phyloP scores from a whole-genome alignment of 176 grass and related monocot species.

The Echinochloa phyllopogon region DNA sequence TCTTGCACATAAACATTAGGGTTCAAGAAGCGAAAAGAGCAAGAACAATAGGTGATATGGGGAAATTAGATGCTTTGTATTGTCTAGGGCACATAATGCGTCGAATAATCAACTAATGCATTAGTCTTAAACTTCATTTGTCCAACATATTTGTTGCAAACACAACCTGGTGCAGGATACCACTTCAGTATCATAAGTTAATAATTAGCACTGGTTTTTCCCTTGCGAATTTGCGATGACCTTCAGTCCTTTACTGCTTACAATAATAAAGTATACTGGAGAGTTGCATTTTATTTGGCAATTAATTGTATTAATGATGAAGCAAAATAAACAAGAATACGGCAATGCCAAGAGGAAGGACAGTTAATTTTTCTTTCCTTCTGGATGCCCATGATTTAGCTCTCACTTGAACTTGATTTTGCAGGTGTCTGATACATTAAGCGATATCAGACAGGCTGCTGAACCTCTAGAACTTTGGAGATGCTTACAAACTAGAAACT shows the following conservation, averaged over 20 bases:
- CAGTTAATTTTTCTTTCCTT: neutral
- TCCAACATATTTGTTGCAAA: neutral
- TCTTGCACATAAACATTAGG: neutral
- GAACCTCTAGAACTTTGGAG: conserved; percentile 29
- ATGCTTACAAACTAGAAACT: neutral
- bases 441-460: conserved; percentile 19
- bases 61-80: neutral
- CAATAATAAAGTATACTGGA: neutral
- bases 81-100: neutral
- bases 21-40: neutral
- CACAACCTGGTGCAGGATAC: neutral
- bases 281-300: neutral
- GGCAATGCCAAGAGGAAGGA: neutral
- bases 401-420: neutral
- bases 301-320: neutral
- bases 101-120: neutral
- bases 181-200: neutral
- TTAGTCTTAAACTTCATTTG: neutral
- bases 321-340: neutral
- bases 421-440: conserved; percentile 32
- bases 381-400: neutral
- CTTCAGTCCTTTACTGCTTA: neutral
- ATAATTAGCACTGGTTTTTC: neutral
- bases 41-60: neutral
- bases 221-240: neutral